A percentile compares a stretch with the other conserved stretches of the same genome.
Conservation (phyloP, 768 basidiomycete species). For the Scleroderma bovista region DNA sequence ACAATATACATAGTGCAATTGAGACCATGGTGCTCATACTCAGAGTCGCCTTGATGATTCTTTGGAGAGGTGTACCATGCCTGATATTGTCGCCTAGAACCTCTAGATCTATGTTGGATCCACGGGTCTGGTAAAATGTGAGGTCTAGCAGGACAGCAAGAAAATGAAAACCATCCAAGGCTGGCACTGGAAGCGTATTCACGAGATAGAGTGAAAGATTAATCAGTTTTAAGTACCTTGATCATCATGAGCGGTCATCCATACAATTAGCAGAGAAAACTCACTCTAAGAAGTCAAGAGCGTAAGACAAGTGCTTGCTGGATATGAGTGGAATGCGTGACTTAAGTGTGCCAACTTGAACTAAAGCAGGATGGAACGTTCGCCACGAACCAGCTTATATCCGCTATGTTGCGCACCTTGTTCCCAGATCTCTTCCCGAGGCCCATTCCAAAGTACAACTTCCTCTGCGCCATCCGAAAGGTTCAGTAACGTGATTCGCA, state of each 20-base stretch:
- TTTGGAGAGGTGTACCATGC: slow-evolving; percentile 1
- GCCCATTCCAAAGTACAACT: slow-evolving; percentile 71
- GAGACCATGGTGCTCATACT: slow-evolving; percentile 16
- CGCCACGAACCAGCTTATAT: not conserved
- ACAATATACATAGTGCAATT: slow-evolving; percentile 15
- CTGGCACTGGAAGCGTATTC: slow-evolving; percentile 72
- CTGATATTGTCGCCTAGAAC: slow-evolving; percentile 5
- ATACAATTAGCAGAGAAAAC: slow-evolving; percentile 19
- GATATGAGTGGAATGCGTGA: slow-evolving; percentile 29
- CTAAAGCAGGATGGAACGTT: slow-evolving; percentile 27
- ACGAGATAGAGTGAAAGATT: slow-evolving; percentile 78
- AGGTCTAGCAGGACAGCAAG: slow-evolving; percentile 33
- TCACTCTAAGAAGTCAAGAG: slow-evolving; percentile 48
- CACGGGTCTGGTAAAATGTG: slow-evolving; percentile 1
- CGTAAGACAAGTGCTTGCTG: slow-evolving; percentile 17
- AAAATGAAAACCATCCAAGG: slow-evolving; percentile 66
- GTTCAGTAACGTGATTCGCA: slow-evolving; percentile 47
- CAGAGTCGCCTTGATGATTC: slow-evolving; percentile 11
- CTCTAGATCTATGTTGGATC: slow-evolving; percentile 18
- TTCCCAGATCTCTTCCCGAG: slow-evolving; percentile 56
- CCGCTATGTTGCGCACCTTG: slow-evolving; percentile 43
- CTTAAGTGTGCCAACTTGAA: slow-evolving; percentile 44
- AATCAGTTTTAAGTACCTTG: slow-evolving; percentile 57
- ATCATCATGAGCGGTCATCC: not conserved
- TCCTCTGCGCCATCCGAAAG: slow-evolving; percentile 6